phyloP scores from a whole-genome alignment of 1,284 basidiomycete species.

The Coriolopsis trogii region DNA sequence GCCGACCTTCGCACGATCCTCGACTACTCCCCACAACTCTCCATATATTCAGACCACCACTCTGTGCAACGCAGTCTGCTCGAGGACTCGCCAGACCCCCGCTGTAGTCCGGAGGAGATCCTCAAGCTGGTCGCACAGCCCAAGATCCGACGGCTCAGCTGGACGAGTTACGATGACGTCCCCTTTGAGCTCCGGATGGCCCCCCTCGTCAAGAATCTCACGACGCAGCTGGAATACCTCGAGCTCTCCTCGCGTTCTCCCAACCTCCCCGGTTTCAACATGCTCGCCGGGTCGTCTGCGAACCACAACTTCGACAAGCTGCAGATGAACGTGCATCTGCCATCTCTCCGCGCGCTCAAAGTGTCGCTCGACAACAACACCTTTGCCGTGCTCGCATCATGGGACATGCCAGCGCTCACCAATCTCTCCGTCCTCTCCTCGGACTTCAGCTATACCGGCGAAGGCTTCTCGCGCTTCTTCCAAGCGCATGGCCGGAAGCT shows the following conservation, averaged over 20 bases:
- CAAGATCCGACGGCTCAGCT: constrained; percentile 59
- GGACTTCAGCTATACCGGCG: constrained; percentile 65
- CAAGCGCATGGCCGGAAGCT: constrained; percentile 62
- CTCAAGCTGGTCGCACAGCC: constrained; percentile 60
- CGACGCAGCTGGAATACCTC: constrained; percentile 53
- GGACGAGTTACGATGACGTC: constrained; percentile 71
- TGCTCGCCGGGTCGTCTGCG: constrained; percentile 18
- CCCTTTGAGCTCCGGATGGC: constrained; percentile 60
- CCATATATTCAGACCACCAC: constrained; percentile 63
- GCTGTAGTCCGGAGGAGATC: constrained; percentile 54
- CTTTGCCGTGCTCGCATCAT: constrained; percentile 60
- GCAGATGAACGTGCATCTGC: constrained; percentile 43
- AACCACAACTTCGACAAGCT: constrained; percentile 27
- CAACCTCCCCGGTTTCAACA: constrained; percentile 30
- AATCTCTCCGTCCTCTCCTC: constrained; percentile 68
- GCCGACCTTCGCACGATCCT: constrained; percentile 67
- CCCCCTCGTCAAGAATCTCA: constrained; percentile 52
- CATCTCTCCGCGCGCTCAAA: constrained; percentile 65
- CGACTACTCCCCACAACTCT: constrained; percentile 59
- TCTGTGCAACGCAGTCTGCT: constrained; percentile 58
- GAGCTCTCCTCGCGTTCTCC: constrained; percentile 54
- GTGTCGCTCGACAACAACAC: constrained; percentile 71
- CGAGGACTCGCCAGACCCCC: constrained; percentile 46
- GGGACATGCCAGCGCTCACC: constrained; percentile 59
- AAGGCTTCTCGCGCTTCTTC: constrained; percentile 68